Evolutionary conservation across 2,329 filamentous ascomycete species (phyloP).

Genomic region (Colletotrichum falcatum): DNA sequence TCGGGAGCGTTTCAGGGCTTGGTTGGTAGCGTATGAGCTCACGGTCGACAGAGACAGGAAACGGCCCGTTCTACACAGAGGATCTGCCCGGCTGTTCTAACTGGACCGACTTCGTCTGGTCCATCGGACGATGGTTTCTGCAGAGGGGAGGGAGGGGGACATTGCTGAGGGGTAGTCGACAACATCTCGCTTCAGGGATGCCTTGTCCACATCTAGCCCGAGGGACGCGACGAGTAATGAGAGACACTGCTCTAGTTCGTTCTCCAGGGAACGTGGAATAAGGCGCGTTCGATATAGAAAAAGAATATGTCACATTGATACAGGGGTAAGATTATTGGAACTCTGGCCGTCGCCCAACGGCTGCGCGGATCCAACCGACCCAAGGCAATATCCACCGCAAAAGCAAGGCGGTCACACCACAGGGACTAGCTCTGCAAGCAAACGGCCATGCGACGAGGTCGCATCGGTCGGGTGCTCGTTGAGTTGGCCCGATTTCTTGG

Average conservation of each 20-base stretch:
- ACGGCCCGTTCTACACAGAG: neutral
- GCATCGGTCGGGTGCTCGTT: neutral
- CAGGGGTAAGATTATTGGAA: neutral
- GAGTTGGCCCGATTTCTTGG: neutral
- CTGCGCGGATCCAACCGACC: neutral
- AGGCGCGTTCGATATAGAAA: too few relatives aligned
- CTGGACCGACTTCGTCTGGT: neutral
- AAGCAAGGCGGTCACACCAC: neutral
- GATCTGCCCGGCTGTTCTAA: neutral
- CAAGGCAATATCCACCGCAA: neutral
- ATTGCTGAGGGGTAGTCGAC: neutral
- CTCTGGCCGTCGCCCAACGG: neutral
- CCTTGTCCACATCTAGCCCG: neutral
- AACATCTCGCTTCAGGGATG: neutral
- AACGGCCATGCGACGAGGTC: neutral
- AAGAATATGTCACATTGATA: neutral
- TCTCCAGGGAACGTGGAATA: neutral
- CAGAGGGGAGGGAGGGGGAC: neutral
- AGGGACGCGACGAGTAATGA: neutral
- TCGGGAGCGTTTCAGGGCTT: neutral
- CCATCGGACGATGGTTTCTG: neutral
- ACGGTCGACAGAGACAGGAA: neutral
- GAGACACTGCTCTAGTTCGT: neutral
- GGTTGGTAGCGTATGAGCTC: neutral
- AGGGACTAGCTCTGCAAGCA: neutral